phyloP scores from a whole-genome alignment of 495 filamentous ascomycete species.

The Xanthoparmelia taractica region DNA sequence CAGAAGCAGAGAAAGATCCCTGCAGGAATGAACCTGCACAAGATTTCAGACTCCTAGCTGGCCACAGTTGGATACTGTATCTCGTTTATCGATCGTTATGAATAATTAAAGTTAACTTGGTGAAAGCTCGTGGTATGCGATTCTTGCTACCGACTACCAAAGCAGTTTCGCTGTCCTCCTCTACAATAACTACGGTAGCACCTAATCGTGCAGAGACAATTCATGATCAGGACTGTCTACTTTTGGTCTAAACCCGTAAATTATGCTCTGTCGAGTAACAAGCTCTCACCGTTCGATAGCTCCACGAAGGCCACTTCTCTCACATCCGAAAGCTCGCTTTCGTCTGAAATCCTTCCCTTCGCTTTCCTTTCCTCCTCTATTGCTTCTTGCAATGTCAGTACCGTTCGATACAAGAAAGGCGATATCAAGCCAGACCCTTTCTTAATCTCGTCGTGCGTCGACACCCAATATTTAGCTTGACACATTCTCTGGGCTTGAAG shows the following conservation, averaged over 20 bases:
- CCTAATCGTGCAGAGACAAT: neutral
- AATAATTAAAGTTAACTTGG: too few species aligned
- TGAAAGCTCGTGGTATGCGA: neutral
- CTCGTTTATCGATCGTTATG: neutral
- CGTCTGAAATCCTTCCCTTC: conserved; percentile 10
- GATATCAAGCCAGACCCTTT: conserved; percentile 42
- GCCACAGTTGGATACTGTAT: too few species aligned
- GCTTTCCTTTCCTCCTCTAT: conserved; percentile 33
- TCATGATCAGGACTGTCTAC: neutral
- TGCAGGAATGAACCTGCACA: too few species aligned
- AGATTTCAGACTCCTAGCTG: too few species aligned
- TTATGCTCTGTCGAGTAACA: conserved; percentile 25
- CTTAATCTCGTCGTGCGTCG: conserved; percentile 53
- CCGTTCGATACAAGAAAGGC: conserved; percentile 40
- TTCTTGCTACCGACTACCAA: neutral
- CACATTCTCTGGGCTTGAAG: conserved; percentile 40
- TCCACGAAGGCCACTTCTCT: conserved; percentile 34
- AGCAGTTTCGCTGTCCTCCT: too few species aligned
- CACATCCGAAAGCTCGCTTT: conserved; percentile 22
- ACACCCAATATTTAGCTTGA: conserved; percentile 48
- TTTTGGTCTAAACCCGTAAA: neutral
- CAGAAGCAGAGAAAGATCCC: neutral
- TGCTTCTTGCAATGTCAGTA: conserved; percentile 39
- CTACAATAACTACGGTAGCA: neutral
- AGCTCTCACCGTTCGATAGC: conserved; percentile 38